Conservation (phyloP, 2,329 filamentous ascomycete genomes). For the Exophiala lecanii-corni region DNA sequence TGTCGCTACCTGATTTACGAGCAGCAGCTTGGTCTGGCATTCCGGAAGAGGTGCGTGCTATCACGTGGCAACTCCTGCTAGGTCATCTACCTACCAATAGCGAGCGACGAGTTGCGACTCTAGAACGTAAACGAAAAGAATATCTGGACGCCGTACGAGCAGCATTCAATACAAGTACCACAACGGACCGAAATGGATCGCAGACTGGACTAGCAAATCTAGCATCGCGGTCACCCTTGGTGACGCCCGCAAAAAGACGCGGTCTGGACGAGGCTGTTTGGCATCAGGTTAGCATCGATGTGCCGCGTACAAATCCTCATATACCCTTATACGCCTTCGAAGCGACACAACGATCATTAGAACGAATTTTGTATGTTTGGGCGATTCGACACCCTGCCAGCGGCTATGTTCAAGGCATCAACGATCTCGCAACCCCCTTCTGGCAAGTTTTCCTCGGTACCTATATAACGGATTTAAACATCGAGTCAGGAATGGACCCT, state of each 20-base stretch:
- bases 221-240: conserved; percentile 39
- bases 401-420: conserved; percentile 97
- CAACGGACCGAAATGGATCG: conserved; percentile 14
- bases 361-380: conserved; percentile 95
- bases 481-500: conserved; percentile 93
- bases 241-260: conserved; percentile 52
- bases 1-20: conserved; percentile 77
- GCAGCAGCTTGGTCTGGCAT: conserved; percentile 90
- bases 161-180: conserved; percentile 54
- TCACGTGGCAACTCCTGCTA: conserved; percentile 97
- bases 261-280: conserved; percentile 95
- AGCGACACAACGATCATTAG: conserved; percentile 87
- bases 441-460: conserved; percentile 95
- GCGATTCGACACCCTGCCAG: conserved; percentile 95
- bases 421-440: conserved; percentile 94
- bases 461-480: conserved; percentile 90
- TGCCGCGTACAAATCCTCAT: conserved; percentile 92
- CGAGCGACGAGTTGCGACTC: conserved; percentile 79
- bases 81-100: conserved; percentile 97
- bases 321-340: conserved; percentile 93
- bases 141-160: conserved; percentile 85
- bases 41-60: conserved; percentile 89
- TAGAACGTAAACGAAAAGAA: conserved; percentile 93
- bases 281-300: conserved; percentile 99
- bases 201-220: conserved; percentile 33